Evolutionary conservation across 2,329 filamentous ascomycete species (phyloP).

Genomic region (Penicillium freii): DNA sequence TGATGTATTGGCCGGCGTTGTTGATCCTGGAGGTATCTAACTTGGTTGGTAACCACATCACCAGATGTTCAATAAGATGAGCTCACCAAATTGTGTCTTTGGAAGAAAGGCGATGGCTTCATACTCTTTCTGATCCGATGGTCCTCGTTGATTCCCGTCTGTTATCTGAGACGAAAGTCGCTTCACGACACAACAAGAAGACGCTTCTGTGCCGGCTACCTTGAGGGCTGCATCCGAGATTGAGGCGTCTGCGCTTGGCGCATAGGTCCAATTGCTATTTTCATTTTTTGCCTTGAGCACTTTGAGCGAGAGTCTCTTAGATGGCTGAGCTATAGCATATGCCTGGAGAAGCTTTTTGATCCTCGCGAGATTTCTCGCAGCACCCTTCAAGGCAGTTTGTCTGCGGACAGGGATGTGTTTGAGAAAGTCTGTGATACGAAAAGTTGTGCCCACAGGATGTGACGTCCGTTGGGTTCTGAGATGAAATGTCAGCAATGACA

Average conservation of each 20-base stretch:
- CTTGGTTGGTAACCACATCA: constrained; percentile 19
- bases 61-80: not conserved
- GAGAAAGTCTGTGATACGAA: constrained; percentile 58
- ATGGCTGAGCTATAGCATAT: constrained; percentile 60
- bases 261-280: constrained; percentile 60
- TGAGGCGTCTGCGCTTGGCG: constrained; percentile 49
- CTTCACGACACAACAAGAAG: constrained; percentile 48
- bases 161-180: constrained; percentile 27
- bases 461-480: constrained; percentile 44
- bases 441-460: constrained; percentile 60
- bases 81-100: constrained; percentile 40
- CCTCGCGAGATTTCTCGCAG: constrained; percentile 50
- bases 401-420: constrained; percentile 59
- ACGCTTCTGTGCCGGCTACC: constrained; percentile 54
- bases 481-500: not conserved
- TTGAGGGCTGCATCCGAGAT: constrained; percentile 57
- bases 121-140: constrained; percentile 32
- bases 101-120: constrained; percentile 52
- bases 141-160: not conserved
- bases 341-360: constrained; percentile 56
- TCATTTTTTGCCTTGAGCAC: constrained; percentile 60
- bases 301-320: constrained; percentile 55
- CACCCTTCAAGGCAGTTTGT: constrained; percentile 53
- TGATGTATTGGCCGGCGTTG: constrained; percentile 51
- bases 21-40: constrained; percentile 39